phyloP scores from a whole-genome alignment of 805 yeast genomes.

The Kodamaea neixiangensis region DNA sequence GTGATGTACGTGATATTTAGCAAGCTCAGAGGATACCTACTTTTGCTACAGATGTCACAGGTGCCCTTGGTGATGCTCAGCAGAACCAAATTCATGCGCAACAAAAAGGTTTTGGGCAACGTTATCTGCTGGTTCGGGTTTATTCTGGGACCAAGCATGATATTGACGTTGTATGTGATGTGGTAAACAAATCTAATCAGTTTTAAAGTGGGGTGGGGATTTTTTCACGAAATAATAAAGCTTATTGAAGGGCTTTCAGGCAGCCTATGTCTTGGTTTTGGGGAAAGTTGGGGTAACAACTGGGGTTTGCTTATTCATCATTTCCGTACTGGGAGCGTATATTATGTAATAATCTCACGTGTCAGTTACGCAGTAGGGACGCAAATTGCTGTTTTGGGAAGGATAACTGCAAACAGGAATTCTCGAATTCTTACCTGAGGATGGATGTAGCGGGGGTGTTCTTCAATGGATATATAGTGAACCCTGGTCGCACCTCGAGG shows the following conservation, averaged over 20 bases:
- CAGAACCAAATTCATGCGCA: slow-evolving; percentile 56
- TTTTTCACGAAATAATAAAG: background rate
- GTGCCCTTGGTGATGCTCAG: slow-evolving; percentile 73
- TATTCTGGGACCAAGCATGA: slow-evolving; percentile 83
- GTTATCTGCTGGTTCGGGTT: slow-evolving; percentile 90
- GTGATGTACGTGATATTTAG: slow-evolving; percentile 89
- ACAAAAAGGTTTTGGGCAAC: slow-evolving; percentile 67
- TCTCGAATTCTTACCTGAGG: background rate
- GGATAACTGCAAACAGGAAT: background rate
- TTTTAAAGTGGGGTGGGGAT: background rate
- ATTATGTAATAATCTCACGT: too few relatives aligned
- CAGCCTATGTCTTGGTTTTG: too few relatives aligned
- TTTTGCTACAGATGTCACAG: slow-evolving; percentile 84
- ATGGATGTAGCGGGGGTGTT: background rate
- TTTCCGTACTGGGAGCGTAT: too few relatives aligned
- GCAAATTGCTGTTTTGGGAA: too few relatives aligned
- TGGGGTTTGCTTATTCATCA: background rate
- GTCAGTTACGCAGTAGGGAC: too few relatives aligned
- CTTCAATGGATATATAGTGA: background rate
- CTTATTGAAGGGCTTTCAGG: too few relatives aligned
- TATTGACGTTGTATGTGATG: slow-evolving; percentile 80
- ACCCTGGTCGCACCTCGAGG: background rate
- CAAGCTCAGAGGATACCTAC: slow-evolving; percentile 75
- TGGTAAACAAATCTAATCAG: slow-evolving; percentile 3
- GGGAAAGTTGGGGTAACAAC: background rate